phyloP scores from a whole-genome alignment of 2,329 filamentous ascomycete species.

The Aspergillus caelatus region DNA sequence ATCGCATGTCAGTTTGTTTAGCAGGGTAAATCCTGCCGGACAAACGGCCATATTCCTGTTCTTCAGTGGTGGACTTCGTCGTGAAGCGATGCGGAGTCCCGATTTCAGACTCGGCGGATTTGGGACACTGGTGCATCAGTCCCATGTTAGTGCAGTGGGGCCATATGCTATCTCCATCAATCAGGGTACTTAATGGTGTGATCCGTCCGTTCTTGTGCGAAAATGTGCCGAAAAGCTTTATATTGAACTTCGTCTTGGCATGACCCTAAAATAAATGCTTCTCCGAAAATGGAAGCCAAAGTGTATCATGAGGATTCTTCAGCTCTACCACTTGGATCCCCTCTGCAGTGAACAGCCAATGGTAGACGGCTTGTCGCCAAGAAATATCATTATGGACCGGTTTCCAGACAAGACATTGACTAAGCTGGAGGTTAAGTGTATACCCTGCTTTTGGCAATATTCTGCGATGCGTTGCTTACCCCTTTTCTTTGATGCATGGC shows the following conservation, averaged over 20 bases:
- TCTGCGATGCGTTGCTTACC: background rate
- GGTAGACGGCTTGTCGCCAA: background rate
- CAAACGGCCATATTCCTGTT: background rate
- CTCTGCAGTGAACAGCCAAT: background rate
- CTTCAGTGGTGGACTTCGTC: constrained; percentile 12
- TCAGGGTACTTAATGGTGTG: background rate
- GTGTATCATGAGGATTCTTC: background rate
- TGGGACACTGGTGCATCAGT: constrained; percentile 2
- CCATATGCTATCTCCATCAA: constrained; percentile 1
- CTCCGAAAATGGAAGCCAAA: background rate
- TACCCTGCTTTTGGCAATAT: background rate
- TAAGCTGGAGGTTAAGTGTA: background rate
- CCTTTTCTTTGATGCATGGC: background rate
- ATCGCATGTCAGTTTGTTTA: background rate
- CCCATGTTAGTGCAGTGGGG: background rate
- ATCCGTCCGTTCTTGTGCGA: background rate
- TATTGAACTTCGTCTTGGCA: background rate
- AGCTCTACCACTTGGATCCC: background rate
- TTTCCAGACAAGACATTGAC: background rate
- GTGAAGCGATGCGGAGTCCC: background rate
- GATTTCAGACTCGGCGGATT: background rate
- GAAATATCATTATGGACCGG: background rate
- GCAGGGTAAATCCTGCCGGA: background rate
- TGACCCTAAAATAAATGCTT: background rate
- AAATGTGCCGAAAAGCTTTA: background rate